Evolutionary conservation across 139 green algal genomes (phyloP).

Genomic region (Mychonastes homosphaera): DNA sequence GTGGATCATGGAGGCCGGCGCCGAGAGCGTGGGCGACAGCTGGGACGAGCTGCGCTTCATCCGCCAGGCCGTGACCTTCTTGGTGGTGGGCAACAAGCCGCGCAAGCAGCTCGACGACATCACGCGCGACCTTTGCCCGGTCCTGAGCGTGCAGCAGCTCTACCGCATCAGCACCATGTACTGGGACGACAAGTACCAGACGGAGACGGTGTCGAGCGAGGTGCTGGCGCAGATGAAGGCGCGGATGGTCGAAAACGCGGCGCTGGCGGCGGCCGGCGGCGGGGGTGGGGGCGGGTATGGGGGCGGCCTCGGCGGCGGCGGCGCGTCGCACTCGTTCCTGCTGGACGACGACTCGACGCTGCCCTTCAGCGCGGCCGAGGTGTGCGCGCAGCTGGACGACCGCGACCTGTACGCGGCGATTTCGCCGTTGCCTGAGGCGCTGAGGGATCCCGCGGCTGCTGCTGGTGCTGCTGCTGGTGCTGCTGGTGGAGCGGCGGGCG

Average conservation of each 20-base stretch:
- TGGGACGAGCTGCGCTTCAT: constrained; percentile 95
- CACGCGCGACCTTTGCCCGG: constrained; percentile 87
- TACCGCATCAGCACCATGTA: constrained; percentile 99
- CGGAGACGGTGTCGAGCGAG: constrained; percentile 73
- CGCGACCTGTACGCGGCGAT: constrained; percentile 9
- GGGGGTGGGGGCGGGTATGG: constrained; percentile 85
- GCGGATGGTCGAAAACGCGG: too few relatives aligned
- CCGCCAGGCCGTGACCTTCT: constrained; percentile 89
- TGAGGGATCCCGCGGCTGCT: background rate
- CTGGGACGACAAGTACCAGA: constrained; percentile 94
- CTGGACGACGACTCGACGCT: constrained; percentile 93
- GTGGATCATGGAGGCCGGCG: constrained; percentile 73
- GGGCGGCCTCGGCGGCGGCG: constrained; percentile 49
- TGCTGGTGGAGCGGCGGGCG: background rate
- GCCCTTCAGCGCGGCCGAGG: constrained; percentile 57
- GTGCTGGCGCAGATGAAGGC: too few relatives aligned
- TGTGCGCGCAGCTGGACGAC: constrained; percentile 46
- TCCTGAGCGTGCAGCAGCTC: constrained; percentile 74
- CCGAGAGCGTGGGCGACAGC: constrained; percentile 67
- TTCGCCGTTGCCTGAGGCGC: background rate
- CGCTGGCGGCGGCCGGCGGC: too few relatives aligned
- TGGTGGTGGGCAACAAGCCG: constrained; percentile 95
- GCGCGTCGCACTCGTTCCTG: constrained; percentile 85
- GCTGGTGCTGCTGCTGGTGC: background rate
- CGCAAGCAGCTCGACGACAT: constrained; percentile 96